Evolutionary conservation across 768 basidiomycete species (phyloP), one percentile per base, ranked within the genome.

Genomic region (Kwoniella sp.): DNA sequence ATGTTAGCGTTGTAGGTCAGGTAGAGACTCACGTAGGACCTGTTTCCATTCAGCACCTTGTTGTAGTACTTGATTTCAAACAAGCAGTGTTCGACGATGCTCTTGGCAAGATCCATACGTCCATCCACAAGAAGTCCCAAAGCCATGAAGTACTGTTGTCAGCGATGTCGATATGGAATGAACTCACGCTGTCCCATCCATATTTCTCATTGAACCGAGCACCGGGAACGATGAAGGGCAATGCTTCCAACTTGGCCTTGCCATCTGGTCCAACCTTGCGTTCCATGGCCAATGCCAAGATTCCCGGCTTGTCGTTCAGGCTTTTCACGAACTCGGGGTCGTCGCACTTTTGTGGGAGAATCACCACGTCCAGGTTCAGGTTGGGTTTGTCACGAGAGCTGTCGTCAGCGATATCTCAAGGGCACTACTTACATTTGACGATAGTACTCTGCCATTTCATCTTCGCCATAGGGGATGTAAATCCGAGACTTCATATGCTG

Each of bases 11-110:
- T 20, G 34, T 46, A 29, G 19, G 12, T 46, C 7, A 7, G 14
- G 36, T 2, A 28, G 3, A 11, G 15, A 67, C 74, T 65, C 49
- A 75, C 77, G 59, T 76, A 79, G 71, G 87, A 88, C 65, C 93
- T 86, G 75, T 86, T 92, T 57, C 93, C 93, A 73, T 99, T 99
- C 60, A 98, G 26, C 15, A 73, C 70, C 77, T 93, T 92, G 78
- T 88, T 87, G 71, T 95, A 95, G 76, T 95, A 88, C 77, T 84
- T 89, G 79, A 99, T 95, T 79, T 98, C 90, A 72, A 98, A 99
- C 69, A 95, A 87, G 77, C 98, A 99, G 74, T 99, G 93, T 49
- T 98, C 95, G 37, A 96, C 91, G 84, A 98, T 90, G 65, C 90
- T 89, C 75, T 91, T 89, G 17, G 95, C 93, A 83, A 98, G 87